A percentile compares a stretch with the other conserved stretches of the same genome.
Evolutionary conservation across 2,329 filamentous ascomycete genomes (phyloP).

Genomic region (Fusarium verrucosum): DNA sequence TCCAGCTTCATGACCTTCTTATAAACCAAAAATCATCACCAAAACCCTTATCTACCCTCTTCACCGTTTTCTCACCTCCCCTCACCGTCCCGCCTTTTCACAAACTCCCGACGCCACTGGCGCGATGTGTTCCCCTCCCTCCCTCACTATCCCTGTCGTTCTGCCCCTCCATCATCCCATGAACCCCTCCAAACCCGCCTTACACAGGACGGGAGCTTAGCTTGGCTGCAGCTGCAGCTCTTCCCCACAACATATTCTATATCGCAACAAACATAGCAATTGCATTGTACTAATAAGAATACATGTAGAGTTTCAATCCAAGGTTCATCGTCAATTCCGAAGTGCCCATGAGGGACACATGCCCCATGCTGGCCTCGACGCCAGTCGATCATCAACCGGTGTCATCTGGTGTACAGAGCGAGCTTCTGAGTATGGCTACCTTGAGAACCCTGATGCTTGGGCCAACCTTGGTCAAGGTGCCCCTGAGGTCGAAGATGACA

Average conservation of each 20-base stretch:
- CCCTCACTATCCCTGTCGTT: slow-evolving; percentile 9
- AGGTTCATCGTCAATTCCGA: slow-evolving; percentile 89
- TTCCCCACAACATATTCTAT: slow-evolving; percentile 12
- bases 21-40: neutral
- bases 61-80: slow-evolving; percentile 35
- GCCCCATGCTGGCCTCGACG: slow-evolving; percentile 89
- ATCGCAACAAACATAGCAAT: neutral
- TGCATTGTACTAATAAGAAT: neutral
- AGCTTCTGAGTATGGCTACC: slow-evolving; percentile 87
- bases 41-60: slow-evolving; percentile 10
- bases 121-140: slow-evolving; percentile 18
- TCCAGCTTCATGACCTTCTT: neutral
- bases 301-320: slow-evolving; percentile 76
- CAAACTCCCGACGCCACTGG: slow-evolving; percentile 26
- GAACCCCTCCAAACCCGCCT: slow-evolving; percentile 34
- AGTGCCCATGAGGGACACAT: slow-evolving; percentile 90
- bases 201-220: slow-evolving; percentile 8
- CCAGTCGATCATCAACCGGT: slow-evolving; percentile 86
- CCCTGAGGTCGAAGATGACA: slow-evolving; percentile 92
- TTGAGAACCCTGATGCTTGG: slow-evolving; percentile 83
- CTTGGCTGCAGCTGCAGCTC: slow-evolving; percentile 23
- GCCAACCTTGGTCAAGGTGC: slow-evolving; percentile 95
- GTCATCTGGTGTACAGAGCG: slow-evolving; percentile 94
- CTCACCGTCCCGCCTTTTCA: slow-evolving; percentile 36
- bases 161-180: slow-evolving; percentile 22